These are phyloP conservation scores for Glycine soja DNA, from an alignment of 306 rosid species.

Conservation along the genomic window DNA sequence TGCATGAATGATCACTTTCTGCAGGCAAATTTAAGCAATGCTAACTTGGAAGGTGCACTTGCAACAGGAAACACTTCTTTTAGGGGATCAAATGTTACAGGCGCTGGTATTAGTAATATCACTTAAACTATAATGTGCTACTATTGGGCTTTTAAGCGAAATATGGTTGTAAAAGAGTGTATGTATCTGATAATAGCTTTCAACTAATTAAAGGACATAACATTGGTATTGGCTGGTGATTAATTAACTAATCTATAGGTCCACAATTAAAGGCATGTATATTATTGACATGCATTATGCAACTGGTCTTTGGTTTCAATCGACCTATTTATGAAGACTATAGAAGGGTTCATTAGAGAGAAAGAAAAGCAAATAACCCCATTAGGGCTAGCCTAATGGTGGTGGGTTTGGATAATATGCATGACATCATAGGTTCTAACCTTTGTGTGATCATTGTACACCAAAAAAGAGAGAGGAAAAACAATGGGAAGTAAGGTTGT, in stretches of 20 bases:
- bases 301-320: slow-evolving; percentile 1
- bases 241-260: slow-evolving; percentile 10
- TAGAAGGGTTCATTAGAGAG: slow-evolving; percentile 12
- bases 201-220: background rate
- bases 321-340: background rate
- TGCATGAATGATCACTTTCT: background rate
- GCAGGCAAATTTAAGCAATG: slow-evolving; percentile 89
- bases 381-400: no score
- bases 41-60: slow-evolving; percentile 96
- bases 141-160: slow-evolving; percentile 24
- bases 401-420: no score
- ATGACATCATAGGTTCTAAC: no score
- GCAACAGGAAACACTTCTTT: slow-evolving; percentile 92
- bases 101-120: slow-evolving; percentile 71
- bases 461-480: background rate
- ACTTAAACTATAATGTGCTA: background rate
- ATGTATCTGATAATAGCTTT: slow-evolving; percentile 9
- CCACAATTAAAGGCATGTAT: background rate
- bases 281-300: background rate
- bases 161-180: slow-evolving; percentile 27
- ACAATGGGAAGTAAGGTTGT: slow-evolving; percentile 28
- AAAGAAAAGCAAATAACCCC: background rate
- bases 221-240: slow-evolving; percentile 18
- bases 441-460: no score
- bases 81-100: slow-evolving; percentile 77